phyloP scores from a whole-genome alignment of 2,329 filamentous ascomycete genomes.

The Aurifilum marmelostoma region DNA sequence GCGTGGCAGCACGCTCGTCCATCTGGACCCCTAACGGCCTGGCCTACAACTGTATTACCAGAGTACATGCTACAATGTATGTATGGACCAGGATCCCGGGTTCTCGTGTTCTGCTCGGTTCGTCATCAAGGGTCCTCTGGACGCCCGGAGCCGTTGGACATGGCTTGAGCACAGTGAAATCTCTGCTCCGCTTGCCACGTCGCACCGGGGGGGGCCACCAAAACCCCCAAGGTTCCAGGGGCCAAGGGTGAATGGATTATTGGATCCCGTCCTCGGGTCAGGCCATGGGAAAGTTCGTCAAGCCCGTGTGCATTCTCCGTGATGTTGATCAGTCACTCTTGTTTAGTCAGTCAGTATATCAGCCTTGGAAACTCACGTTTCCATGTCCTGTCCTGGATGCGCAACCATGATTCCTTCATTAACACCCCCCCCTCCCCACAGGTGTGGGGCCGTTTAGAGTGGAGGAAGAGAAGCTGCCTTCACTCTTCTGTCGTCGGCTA shows the following conservation, averaged over 20 bases:
- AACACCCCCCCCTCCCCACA: not conserved
- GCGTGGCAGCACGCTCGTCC: not conserved
- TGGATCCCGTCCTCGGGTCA: not conserved
- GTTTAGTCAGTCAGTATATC: not conserved
- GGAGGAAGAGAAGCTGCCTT: not conserved
- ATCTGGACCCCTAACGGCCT: not conserved
- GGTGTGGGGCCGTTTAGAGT: not conserved
- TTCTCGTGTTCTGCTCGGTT: not conserved
- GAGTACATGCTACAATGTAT: not conserved
- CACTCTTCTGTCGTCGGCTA: not conserved
- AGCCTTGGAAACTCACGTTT: not conserved
- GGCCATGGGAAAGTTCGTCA: not conserved
- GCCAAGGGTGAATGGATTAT: not conserved
- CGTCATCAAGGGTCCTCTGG: constrained; percentile 5
- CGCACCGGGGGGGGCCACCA: not conserved
- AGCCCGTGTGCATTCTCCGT: not conserved
- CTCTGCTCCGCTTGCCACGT: constrained; percentile 10
- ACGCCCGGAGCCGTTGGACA: constrained; percentile 2
- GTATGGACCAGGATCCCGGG: constrained; percentile 2
- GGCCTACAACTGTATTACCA: not conserved
- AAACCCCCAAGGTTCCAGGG: not conserved
- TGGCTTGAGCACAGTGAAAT: constrained; percentile 10
- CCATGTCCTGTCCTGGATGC: not conserved
- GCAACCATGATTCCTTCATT: not conserved
- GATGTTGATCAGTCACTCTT: not conserved